Evolutionary conservation across 352 stramenopile species (phyloP).

Genomic region (Phytophthora colocasiae): DNA sequence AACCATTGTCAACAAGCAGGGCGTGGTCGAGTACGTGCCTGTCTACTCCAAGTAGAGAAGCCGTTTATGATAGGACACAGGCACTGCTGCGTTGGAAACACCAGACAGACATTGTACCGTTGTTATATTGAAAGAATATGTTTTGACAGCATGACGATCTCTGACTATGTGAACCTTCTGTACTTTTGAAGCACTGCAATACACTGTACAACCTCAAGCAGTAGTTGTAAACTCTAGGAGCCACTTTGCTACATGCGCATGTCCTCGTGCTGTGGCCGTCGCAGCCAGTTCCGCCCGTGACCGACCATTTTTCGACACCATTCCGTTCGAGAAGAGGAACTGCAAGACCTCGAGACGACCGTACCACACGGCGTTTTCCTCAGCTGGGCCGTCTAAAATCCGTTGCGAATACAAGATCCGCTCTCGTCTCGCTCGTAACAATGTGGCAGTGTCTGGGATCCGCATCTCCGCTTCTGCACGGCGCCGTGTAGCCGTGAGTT

Average conservation of each 20-base stretch:
- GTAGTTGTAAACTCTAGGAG: slow-evolving; percentile 31
- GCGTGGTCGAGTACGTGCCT: slow-evolving; percentile 89
- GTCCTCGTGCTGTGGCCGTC: slow-evolving; percentile 25
- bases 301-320: slow-evolving; percentile 33
- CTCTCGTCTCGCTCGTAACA: slow-evolving; percentile 26
- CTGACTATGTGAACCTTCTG: no score
- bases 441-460: background rate
- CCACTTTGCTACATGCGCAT: slow-evolving; percentile 25
- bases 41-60: slow-evolving; percentile 84
- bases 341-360: slow-evolving; percentile 35
- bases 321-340: slow-evolving; percentile 37
- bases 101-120: slow-evolving; percentile 18
- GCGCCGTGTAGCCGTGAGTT: slow-evolving; percentile 8
- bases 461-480: slow-evolving; percentile 23
- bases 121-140: slow-evolving; percentile 40
- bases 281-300: slow-evolving; percentile 30
- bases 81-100: slow-evolving; percentile 1
- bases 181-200: no score
- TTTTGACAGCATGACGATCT: slow-evolving; percentile 5
- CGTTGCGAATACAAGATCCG: slow-evolving; percentile 28
- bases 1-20: slow-evolving; percentile 92
- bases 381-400: slow-evolving; percentile 33
- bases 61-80: slow-evolving; percentile 9
- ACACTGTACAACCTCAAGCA: slow-evolving; percentile 9
- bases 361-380: slow-evolving; percentile 42